These are phyloP conservation scores for Luvunga scandens DNA, from an alignment of 345 rosid species.

Conservation along the genomic window DNA sequence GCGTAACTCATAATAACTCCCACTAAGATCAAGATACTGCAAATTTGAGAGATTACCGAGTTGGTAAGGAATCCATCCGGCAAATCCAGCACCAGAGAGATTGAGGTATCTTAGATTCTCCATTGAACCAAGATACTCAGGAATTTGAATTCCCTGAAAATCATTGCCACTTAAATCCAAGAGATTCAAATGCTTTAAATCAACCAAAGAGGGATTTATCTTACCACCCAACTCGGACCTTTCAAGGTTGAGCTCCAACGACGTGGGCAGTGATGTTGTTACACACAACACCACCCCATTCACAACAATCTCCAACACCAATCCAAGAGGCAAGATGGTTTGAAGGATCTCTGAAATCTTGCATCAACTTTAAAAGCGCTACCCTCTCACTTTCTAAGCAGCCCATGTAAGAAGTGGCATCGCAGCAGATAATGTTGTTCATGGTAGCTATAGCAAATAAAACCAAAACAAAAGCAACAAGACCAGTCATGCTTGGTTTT, in stretches of 20 bases:
- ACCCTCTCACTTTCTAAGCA: conserved; percentile 11
- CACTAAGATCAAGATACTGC: conserved; percentile 11
- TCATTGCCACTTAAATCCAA: conserved; percentile 23
- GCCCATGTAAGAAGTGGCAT: conserved; percentile 2
- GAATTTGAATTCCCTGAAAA: conserved; percentile 3
- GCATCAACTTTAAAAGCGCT: conserved; percentile 23
- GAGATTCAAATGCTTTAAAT: conserved; percentile 16
- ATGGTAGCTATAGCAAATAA: too few relatives aligned
- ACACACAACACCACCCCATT: conserved; percentile 26
- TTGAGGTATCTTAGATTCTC: conserved; percentile 11
- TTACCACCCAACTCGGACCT: conserved; percentile 12
- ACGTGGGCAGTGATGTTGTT: conserved; percentile 19
- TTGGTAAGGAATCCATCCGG: conserved; percentile 20
- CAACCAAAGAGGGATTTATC: conserved; percentile 16
- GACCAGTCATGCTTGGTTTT: too few relatives aligned
- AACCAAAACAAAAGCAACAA: too few relatives aligned
- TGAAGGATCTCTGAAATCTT: conserved; percentile 17
- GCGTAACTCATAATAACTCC: neutral
- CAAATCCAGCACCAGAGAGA: conserved; percentile 21
- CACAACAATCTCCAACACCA: conserved; percentile 21
- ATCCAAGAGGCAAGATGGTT: conserved; percentile 23
- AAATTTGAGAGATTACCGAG: conserved; percentile 30
- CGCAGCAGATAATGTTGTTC: neutral
- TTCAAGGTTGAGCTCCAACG: conserved; percentile 8
- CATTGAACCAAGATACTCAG: conserved; percentile 9